Evolutionary conservation across 2,329 filamentous ascomycete species (phyloP), one percentile per base, ranked within the genome.

Genomic region (Ophidiomyces ophidiicola): DNA sequence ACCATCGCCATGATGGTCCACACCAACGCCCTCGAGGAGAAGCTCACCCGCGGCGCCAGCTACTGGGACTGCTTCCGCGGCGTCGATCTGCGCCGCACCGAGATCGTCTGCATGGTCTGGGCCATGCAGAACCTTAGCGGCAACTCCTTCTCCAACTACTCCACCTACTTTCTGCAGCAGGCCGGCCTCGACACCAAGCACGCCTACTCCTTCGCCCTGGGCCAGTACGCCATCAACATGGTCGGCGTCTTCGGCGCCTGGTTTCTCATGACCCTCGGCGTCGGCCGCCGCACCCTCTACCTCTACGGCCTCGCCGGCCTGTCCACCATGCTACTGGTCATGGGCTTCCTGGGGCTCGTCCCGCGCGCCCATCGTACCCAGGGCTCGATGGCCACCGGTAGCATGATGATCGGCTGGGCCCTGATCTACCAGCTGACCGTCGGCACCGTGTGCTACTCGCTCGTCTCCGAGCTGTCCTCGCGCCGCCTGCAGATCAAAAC

Each of bases 1-100:
- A 90, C 83, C 0, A 69, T 93, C 35, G 78, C 82, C 51, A 92
- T 93, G 83, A 93, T 94, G 82, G 76, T 85, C 1, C 83, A 92
- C 55, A 94, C 85, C 0, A 87, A 82, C 0, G 80, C 80, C 0
- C 66, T 92, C 7, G 86, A 93, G 57, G 71, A 82, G 53, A 68
- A 76, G 59, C 81, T 85, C 38, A 86, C 82, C 3, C 63, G 66
- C 5, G 84, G 84, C 20, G 75, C 82, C 4, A 77, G 70, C 38
- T 93, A 90, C 58, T 61, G 73, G 50, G 85, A 93, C 58, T 93
- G 85, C 63, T 92, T 93, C 71, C 78, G 71, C 56, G 84, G 85
- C 7, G 72, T 74, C 8, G 79, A 93, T 54, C 66, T 79, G 33
- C 79, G 85, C 42, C 75, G 86, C 18, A 93, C 85, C 1, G 84